Percentiles rank a stretch among this genome's conserved stretches.
Conservation (phyloP, 225 moss, liverwort and hornwort genomes). For the Takakia lepidozioides region DNA sequence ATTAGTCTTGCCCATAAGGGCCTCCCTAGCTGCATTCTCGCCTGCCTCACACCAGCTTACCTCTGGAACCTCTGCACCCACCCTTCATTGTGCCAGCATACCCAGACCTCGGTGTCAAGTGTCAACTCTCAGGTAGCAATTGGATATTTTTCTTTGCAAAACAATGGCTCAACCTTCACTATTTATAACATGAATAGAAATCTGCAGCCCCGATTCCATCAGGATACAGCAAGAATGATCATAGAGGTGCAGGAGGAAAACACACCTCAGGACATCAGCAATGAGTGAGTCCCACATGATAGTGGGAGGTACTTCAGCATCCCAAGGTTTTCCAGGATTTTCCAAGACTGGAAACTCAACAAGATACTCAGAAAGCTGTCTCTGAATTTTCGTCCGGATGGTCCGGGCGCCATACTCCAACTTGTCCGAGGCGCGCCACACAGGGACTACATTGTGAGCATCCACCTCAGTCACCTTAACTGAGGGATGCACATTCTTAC, state of each 20-base stretch:
- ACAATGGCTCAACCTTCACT: too few relatives aligned
- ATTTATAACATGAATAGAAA: too few relatives aligned
- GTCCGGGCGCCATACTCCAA: conserved; percentile 96
- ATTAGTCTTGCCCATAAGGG: conserved; percentile 52
- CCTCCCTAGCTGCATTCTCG: conserved; percentile 86
- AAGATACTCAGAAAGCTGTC: conserved; percentile 67
- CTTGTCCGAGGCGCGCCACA: conserved; percentile 81
- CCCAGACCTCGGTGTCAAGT: neutral
- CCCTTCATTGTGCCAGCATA: conserved; percentile 29
- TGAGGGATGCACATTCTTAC: conserved; percentile 34
- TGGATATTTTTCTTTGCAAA: too few relatives aligned
- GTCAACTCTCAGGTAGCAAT: too few relatives aligned
- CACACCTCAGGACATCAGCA: conserved; percentile 58
- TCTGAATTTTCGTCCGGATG: conserved; percentile 75
- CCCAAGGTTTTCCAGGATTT: conserved; percentile 48
- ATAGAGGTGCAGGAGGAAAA: too few relatives aligned
- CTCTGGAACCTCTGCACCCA: conserved; percentile 91
- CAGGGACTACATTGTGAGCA: conserved; percentile 92
- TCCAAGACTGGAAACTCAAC: conserved; percentile 68
- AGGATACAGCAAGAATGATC: too few relatives aligned
- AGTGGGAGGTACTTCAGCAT: conserved; percentile 28
- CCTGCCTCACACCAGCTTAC: conserved; percentile 89
- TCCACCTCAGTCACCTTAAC: conserved; percentile 77
- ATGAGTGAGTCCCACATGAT: conserved; percentile 72
- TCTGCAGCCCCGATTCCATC: too few relatives aligned